phyloP scores from a whole-genome alignment of 1,284 basidiomycete species.

The Trametes versicolor region DNA sequence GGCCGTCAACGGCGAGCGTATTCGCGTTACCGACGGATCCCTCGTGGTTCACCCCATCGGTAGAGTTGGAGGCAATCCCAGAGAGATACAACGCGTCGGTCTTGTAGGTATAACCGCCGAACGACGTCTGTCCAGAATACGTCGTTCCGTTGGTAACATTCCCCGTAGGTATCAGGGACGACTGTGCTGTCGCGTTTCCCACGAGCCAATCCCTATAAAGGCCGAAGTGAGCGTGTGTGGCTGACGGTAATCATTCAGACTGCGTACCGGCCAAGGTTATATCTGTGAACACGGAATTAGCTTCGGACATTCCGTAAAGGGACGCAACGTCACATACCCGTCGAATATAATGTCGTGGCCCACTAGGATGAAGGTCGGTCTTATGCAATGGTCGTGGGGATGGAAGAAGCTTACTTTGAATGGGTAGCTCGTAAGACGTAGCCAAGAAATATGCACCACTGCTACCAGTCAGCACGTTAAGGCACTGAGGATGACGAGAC shows the following conservation, averaged over 20 bases:
- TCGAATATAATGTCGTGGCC: slow-evolving; percentile 65
- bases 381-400: not conserved
- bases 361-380: slow-evolving; percentile 34
- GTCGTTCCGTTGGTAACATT: slow-evolving; percentile 68
- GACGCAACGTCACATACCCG: slow-evolving; percentile 51
- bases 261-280: slow-evolving; percentile 62
- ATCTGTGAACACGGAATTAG: slow-evolving; percentile 45
- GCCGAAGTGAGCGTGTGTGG: slow-evolving; percentile 5
- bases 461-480: slow-evolving; percentile 16
- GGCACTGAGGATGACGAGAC: slow-evolving; percentile 9
- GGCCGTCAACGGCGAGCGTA: slow-evolving; percentile 80
- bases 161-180: slow-evolving; percentile 59
- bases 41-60: slow-evolving; percentile 83
- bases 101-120: slow-evolving; percentile 73
- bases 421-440: slow-evolving; percentile 76
- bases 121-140: slow-evolving; percentile 65
- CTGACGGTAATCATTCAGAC: not conserved
- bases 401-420: slow-evolving; percentile 53
- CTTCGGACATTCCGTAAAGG: not conserved
- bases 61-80: slow-evolving; percentile 75
- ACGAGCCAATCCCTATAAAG: slow-evolving; percentile 78
- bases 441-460: slow-evolving; percentile 90
- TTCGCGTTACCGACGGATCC: slow-evolving; percentile 67
- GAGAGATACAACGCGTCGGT: slow-evolving; percentile 74
- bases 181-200: slow-evolving; percentile 76